Base-by-base conservation (phyloP, 2,329 filamentous ascomycete species). In the Fusarium kyushuense region DNA sequence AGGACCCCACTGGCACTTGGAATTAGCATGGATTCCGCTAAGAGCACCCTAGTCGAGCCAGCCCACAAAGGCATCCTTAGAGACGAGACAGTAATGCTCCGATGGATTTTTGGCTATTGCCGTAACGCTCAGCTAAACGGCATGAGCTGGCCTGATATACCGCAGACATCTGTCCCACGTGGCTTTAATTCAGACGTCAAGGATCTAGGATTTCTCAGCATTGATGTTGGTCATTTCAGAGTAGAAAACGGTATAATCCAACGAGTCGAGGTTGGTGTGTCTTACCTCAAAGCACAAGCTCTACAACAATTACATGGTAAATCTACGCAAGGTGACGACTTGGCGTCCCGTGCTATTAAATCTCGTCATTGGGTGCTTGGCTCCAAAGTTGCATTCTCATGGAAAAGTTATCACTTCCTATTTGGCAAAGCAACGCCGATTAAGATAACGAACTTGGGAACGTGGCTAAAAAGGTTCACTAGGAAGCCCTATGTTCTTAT, bases 51-150 rank as follows among this genome's bases (percentile, higher is more conserved):
- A 47, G 38, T 29, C 21, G 49, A 54, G 13, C 59, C 47, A 46
- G 45, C 25, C 32, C 63, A 70, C 8, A 67, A 64, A 40, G 63
- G 66, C 1, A 62, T 70, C 21, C 48, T 65, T 4, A 57, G 63
- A 56, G 68, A 70, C 5, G 66, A 65, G 14, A 67, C 54, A 5
- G 3, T 70, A 4, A 25, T 65, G 6, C 58, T 65, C 13, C 53
- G 59, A 32, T 67, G 46, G 58, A 35, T 58, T 1, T 67, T 70
- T 51, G 67, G 67, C 7, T 65, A 59, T 8, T 51, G n/a, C 5
- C 29, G 6, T 4, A n/a, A 58, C 14, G 25, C 42, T 12, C 32
- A 61, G 11, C 17, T 59, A 1, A 12, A 46, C 32, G 27, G 23
- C 27, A 11, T 9, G 25, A 48, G 3, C 6, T 67, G 55, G 55